phyloP scores from a whole-genome alignment of 106 monocot species.

The Dendrobium officinale region DNA sequence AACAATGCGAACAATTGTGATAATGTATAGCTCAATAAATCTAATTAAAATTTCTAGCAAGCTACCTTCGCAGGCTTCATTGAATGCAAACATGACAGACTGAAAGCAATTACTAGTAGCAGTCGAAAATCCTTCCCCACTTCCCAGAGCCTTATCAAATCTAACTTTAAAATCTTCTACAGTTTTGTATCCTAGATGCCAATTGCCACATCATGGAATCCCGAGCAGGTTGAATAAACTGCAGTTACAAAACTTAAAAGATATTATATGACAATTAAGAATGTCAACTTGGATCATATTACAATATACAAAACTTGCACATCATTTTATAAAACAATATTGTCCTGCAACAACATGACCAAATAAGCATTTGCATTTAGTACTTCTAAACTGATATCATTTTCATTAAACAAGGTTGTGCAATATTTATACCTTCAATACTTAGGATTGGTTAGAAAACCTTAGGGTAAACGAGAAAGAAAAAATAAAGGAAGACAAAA shows the following conservation, averaged over 20 bases:
- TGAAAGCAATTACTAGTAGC: constrained; percentile 52
- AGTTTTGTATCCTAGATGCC: constrained; percentile 60
- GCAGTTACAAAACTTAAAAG: not conserved
- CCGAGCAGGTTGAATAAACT: constrained; percentile 82
- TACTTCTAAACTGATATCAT: no score
- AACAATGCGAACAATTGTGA: not conserved
- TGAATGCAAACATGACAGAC: constrained; percentile 56
- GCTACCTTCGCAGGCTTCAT: constrained; percentile 79
- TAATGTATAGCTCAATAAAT: not conserved
- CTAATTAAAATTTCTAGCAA: not conserved
- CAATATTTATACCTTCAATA: no score
- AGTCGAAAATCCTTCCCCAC: constrained; percentile 72
- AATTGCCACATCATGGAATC: constrained; percentile 61
- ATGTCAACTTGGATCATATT: not conserved
- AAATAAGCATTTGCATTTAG: not conserved
- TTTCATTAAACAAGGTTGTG: no score
- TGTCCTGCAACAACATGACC: not conserved
- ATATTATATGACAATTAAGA: not conserved
- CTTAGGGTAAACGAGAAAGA: no score
- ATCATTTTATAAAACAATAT: not conserved
- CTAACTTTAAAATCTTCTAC: constrained; percentile 67
- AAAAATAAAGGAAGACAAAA: no score
- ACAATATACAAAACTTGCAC: not conserved
- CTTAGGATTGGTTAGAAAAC: no score
- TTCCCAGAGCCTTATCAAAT: constrained; percentile 58